Evolutionary conservation across 2,329 filamentous ascomycete species (phyloP), one percentile per base, ranked within the genome.

Genomic region (Ploettnerulaceae sp.): DNA sequence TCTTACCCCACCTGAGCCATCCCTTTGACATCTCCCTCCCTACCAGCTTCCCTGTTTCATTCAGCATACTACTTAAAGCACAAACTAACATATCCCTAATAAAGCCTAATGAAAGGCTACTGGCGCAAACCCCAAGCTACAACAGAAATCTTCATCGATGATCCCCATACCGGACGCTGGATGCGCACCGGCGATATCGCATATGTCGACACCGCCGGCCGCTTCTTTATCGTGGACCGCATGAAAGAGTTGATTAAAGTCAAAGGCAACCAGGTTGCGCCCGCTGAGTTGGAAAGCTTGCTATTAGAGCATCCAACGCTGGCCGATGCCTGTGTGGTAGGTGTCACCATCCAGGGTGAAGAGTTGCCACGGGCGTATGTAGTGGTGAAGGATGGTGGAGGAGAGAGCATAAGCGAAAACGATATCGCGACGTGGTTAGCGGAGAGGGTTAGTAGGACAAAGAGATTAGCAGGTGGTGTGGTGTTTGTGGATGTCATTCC

Each of bases 221-320:
- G 91, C 59, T 87, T 94, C 59, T 95, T 82, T 70, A 90, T 95
- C 62, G 94, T 89, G 1, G 90, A 95, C 62, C 83, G 56, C 2
- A 45, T 57, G 52, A 57, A 71, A 58, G 67, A 73, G 47, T 58
- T 73, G 7, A 73, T 73, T 56, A 73, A 73, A 52, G 72, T 72
- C 43, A 72, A 73, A 52, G 72, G 71, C 1, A 59, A 72, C 25
- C 71, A 74, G 58, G 69, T 74, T 12, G 68, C 71, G 7, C 72
- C 72, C 1, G 70, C 71, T 0, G 72, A 74, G 47, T 59, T 75
- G 1, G 71, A 74, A 58, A 69, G 64, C 1, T 38, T 71, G 24
- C 58, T 75, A 0, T 44, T 73, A 2, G 62, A 59, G 6, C 68
- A 74, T 48, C 60, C 62, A 1, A 49, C 60, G 2, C 62, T 74